Percentiles rank a stretch among this genome's conserved stretches.
Conservation (phyloP, 371 early-diverging fungal genomes). For the Quaeritorhiza haematococci region DNA sequence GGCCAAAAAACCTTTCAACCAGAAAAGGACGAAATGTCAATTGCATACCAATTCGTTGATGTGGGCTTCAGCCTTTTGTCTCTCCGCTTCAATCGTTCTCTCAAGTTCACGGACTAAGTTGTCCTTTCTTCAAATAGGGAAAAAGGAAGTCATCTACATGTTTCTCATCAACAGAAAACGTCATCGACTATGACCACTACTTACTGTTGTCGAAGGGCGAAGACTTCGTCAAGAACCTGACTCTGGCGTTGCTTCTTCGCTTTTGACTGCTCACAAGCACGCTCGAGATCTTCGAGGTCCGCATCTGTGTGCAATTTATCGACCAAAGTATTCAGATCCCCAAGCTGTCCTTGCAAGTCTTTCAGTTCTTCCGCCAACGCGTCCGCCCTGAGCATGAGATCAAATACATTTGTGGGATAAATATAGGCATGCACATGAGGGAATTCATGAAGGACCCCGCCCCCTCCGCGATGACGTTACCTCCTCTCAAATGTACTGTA, state of each 20-base stretch:
- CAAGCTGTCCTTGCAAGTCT: constrained; percentile 50
- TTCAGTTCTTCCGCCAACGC: constrained; percentile 38
- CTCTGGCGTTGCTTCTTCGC: constrained; percentile 39
- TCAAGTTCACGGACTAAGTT: constrained; percentile 33
- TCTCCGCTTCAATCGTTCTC: constrained; percentile 31
- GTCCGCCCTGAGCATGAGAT: constrained; percentile 29
- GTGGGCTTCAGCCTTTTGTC: constrained; percentile 30
- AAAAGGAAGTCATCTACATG: too few species aligned
- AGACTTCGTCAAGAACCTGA: constrained; percentile 39
- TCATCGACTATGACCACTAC: neutral
- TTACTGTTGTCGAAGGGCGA: constrained; percentile 44
- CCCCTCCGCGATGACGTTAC: too few species aligned
- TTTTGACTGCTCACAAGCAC: constrained; percentile 26
- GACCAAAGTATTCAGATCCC: constrained; percentile 47
- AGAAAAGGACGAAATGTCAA: neutral
- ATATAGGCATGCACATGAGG: neutral
- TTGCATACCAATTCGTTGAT: constrained; percentile 32
- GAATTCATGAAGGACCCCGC: too few species aligned
- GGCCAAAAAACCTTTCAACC: too few species aligned
- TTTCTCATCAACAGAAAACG: too few species aligned
- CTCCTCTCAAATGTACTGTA: constrained; percentile 38
- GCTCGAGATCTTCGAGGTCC: constrained; percentile 46
- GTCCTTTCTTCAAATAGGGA: constrained; percentile 35
- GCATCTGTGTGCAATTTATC: constrained; percentile 49
- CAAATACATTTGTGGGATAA: neutral